Conservation (phyloP, 1,284 basidiomycete species). For the Ustanciosporium gigantosporum region DNA sequence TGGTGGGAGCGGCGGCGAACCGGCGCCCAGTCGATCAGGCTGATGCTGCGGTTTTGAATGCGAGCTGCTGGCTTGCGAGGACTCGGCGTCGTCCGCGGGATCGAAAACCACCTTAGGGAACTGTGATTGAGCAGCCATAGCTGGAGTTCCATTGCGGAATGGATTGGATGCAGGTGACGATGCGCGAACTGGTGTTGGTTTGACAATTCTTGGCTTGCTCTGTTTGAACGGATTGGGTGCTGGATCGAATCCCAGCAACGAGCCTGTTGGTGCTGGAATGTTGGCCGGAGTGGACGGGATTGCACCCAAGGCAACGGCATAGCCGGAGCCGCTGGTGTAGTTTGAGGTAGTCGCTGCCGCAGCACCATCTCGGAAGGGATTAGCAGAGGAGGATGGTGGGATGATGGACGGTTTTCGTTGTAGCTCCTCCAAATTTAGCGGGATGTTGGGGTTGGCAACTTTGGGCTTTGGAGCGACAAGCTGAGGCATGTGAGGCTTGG, state of each 20-base stretch:
- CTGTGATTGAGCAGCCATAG: constrained; percentile 20
- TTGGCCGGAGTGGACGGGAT: constrained; percentile 17
- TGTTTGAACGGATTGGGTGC: constrained; percentile 56
- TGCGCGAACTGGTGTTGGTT: constrained; percentile 52
- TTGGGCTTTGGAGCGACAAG: constrained; percentile 37
- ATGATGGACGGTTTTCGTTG: constrained; percentile 24
- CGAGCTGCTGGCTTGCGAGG: constrained; percentile 31
- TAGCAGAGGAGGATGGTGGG: constrained; percentile 25
- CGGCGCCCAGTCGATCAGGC: constrained; percentile 26
- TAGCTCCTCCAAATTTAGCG: constrained; percentile 26
- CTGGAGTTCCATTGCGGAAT: constrained; percentile 37
- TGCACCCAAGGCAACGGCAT: constrained; percentile 26
- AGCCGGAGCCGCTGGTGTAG: constrained; percentile 25
- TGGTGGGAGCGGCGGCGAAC: constrained; percentile 39
- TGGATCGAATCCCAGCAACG: constrained; percentile 51
- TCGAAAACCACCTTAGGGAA: constrained; percentile 38
- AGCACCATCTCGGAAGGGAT: constrained; percentile 34
- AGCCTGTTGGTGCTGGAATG: constrained; percentile 20
- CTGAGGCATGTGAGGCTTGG: constrained; percentile 40
- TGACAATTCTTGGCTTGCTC: constrained; percentile 52
- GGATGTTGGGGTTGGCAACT: constrained; percentile 29
- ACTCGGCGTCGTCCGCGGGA: constrained; percentile 18
- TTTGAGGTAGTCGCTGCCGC: constrained; percentile 9
- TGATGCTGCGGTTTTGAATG: constrained; percentile 27
- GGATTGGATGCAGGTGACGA: constrained; percentile 43